phyloP scores from a whole-genome alignment of 331 rosid genomes.

The Acacia concinna region DNA sequence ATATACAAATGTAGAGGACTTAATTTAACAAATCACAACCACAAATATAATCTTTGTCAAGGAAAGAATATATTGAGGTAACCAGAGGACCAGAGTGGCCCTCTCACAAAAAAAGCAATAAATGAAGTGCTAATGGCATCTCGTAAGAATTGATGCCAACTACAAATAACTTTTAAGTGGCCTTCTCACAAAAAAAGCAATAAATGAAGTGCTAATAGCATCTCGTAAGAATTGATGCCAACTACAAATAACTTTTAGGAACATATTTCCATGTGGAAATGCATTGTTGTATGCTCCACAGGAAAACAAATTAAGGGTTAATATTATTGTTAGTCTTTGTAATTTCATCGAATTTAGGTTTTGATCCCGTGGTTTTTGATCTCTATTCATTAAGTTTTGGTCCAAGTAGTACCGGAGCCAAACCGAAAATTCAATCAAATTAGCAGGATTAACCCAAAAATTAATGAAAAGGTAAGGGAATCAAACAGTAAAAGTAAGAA shows the following conservation, averaged over 20 bases:
- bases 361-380: rapidly evolving
- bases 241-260: background rate
- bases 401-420: too few relatives aligned
- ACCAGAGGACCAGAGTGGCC: conserved; percentile 13
- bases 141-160: background rate
- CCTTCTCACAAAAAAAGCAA: too few relatives aligned
- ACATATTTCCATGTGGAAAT: background rate
- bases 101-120: background rate
- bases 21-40: background rate
- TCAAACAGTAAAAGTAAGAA: background rate
- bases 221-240: background rate
- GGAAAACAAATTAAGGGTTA: too few relatives aligned
- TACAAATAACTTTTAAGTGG: background rate
- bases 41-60: background rate
- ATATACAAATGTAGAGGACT: background rate
- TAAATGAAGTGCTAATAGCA: conserved; percentile 8
- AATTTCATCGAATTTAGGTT: too few relatives aligned
- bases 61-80: background rate
- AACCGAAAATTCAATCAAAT: too few relatives aligned
- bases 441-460: too few relatives aligned
- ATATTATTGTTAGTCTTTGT: too few relatives aligned
- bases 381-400: too few relatives aligned
- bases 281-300: conserved; percentile 8
- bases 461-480: background rate
- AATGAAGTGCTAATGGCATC: conserved; percentile 14